Percentiles rank a stretch among this genome's conserved stretches.
phyloP scores from a whole-genome alignment of 192 early-diverging fungal genomes.

The Coemansia interrupta region DNA sequence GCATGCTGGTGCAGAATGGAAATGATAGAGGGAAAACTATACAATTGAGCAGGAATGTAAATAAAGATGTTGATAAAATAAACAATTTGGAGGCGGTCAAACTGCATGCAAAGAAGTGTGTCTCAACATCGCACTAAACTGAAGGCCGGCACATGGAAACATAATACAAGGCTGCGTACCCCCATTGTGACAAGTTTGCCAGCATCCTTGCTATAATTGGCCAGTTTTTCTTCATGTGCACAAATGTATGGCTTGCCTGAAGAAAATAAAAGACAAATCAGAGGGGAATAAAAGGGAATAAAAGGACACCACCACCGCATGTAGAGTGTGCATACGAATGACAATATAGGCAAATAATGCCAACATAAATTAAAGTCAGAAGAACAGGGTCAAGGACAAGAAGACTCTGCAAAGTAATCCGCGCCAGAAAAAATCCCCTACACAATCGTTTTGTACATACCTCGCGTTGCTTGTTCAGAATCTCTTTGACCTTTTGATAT shows the following conservation, averaged over 20 bases:
- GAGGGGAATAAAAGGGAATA: background rate
- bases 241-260: background rate
- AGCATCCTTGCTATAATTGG: too few relatives aligned
- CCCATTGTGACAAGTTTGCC: too few relatives aligned
- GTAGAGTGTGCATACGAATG: conserved; percentile 6
- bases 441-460: conserved; percentile 22
- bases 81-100: background rate
- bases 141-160: too few relatives aligned
- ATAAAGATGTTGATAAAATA: background rate
- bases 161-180: too few relatives aligned
- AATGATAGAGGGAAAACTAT: too few relatives aligned
- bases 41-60: background rate
- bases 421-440: conserved; percentile 1
- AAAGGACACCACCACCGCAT: background rate
- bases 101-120: too few relatives aligned
- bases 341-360: conserved; percentile 2
- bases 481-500: conserved; percentile 71
- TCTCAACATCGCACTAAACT: too few relatives aligned
- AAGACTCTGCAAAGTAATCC: background rate
- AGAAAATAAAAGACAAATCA: background rate
- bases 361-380: conserved; percentile 7
- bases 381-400: background rate
- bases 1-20: too few relatives aligned
- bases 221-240: background rate
- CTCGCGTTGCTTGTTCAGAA: conserved; percentile 69